These are phyloP conservation scores for Calonectria pauciramosa DNA, from an alignment of 2,329 filamentous ascomycete genomes.

Conservation along the genomic window DNA sequence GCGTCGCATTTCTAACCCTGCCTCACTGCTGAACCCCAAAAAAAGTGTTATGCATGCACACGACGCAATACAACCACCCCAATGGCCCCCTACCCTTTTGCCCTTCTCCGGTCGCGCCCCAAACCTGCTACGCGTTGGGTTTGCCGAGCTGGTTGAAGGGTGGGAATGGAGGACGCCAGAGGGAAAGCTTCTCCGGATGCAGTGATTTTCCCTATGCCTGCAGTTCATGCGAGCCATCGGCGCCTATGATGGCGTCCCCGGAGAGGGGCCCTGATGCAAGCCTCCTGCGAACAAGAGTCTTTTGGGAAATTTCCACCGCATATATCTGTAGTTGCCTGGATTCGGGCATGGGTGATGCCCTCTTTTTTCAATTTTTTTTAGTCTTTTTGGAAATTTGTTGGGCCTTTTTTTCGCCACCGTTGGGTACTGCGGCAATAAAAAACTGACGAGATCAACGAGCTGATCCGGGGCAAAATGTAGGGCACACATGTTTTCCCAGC, in stretches of 20 bases:
- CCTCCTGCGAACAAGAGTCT: constrained; percentile 3
- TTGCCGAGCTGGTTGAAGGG: not conserved
- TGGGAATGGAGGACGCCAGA: not conserved
- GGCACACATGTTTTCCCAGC: not conserved
- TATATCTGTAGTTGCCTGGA: not conserved
- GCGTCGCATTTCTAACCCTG: not conserved
- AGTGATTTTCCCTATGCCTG: not conserved
- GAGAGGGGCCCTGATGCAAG: not conserved
- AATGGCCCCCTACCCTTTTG: not conserved
- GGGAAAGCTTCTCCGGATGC: constrained; percentile 23
- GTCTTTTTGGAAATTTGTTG: not conserved
- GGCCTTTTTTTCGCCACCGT: not conserved
- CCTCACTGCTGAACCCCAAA: constrained; percentile 17
- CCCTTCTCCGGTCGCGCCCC: not conserved
- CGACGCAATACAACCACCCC: constrained; percentile 21
- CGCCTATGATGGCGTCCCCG: not conserved
- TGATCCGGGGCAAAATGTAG: not conserved
- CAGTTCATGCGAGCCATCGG: constrained; percentile 24
- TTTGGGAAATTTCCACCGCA: not conserved
- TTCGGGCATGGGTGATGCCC: not conserved
- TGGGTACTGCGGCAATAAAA: not conserved
- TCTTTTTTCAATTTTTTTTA: not conserved
- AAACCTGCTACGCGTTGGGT: not conserved
- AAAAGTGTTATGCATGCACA: constrained; percentile 22
- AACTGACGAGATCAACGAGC: not conserved